phyloP scores from a whole-genome alignment of 1,284 basidiomycete genomes.

The Irpex sp. region DNA sequence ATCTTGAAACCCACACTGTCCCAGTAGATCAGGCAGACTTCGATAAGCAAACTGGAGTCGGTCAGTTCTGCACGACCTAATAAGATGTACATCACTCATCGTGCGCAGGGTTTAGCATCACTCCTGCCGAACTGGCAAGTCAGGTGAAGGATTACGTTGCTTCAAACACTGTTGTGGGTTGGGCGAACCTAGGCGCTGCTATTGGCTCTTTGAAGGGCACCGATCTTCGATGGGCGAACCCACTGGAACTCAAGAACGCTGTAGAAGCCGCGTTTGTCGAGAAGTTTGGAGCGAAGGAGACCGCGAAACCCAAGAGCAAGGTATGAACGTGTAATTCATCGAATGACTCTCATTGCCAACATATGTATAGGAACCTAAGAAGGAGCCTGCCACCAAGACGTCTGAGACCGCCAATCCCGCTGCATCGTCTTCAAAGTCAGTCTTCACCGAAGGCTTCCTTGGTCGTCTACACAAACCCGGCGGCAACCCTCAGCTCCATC shows the following conservation, averaged over 20 bases:
- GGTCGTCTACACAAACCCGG: constrained; percentile 93
- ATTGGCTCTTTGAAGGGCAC: constrained; percentile 71
- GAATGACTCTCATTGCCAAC: neutral
- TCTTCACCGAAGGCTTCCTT: constrained; percentile 96
- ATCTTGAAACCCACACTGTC: constrained; percentile 56
- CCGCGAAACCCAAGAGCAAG: constrained; percentile 69
- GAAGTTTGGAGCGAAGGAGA: constrained; percentile 78
- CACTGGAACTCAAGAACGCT: constrained; percentile 85
- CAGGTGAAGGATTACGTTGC: constrained; percentile 63
- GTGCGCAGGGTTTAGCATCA: constrained; percentile 73
- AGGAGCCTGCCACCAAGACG: constrained; percentile 32
- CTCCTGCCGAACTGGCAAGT: constrained; percentile 62
- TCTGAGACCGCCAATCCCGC: constrained; percentile 32
- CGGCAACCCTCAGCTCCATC: constrained; percentile 86
- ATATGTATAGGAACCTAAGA: constrained; percentile 51
- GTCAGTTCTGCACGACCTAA: constrained; percentile 44
- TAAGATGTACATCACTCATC: neutral
- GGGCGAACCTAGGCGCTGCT: constrained; percentile 70
- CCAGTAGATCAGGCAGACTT: constrained; percentile 77
- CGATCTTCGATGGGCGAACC: constrained; percentile 85
- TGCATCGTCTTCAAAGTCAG: constrained; percentile 50
- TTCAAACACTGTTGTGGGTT: constrained; percentile 56
- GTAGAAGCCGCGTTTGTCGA: constrained; percentile 78
- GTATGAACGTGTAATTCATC: constrained; percentile 32
- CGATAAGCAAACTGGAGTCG: constrained; percentile 83